These are phyloP conservation scores for Plantago rigida DNA, from an alignment of 305 asterid genomes.

Conservation along the genomic window DNA sequence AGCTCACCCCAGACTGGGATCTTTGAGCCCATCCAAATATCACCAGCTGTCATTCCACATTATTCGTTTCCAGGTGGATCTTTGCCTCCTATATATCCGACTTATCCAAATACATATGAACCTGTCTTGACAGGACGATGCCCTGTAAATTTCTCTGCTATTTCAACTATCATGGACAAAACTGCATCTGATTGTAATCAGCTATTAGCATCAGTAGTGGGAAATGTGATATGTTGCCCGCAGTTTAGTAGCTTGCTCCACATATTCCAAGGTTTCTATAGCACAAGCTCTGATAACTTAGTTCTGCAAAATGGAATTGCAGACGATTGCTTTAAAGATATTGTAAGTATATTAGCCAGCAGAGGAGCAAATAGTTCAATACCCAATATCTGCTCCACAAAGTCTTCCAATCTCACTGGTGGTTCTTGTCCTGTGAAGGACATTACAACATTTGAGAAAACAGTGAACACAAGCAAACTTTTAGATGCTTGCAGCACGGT, in stretches of 20 bases:
- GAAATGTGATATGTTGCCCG: constrained; percentile 92
- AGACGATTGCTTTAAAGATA: constrained; percentile 94
- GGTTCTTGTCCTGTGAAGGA: constrained; percentile 98
- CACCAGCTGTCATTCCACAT: constrained; percentile 76
- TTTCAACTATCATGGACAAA: constrained; percentile 62
- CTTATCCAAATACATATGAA: constrained; percentile 63
- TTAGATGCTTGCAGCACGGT: constrained; percentile 75
- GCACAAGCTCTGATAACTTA: constrained; percentile 53
- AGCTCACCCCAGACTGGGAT: constrained; percentile 59
- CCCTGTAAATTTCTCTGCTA: constrained; percentile 74
- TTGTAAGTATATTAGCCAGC: constrained; percentile 81
- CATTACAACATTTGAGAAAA: constrained; percentile 53
- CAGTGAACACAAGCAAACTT: constrained; percentile 74
- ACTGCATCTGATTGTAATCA: constrained; percentile 85
- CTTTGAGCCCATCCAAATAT: constrained; percentile 78
- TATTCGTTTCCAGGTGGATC: constrained; percentile 54
- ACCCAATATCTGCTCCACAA: constrained; percentile 60
- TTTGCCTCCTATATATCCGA: constrained; percentile 91
- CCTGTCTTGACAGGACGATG: constrained; percentile 92
- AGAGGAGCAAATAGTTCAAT: constrained; percentile 83
- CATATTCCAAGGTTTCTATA: constrained; percentile 81
- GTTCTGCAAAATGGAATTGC: constrained; percentile 64
- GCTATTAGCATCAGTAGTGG: constrained; percentile 66
- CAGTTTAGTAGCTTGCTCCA: constrained; percentile 83
- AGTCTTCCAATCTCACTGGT: constrained; percentile 76